These are phyloP conservation scores for Periconia sp. DNA, from an alignment of 2,329 filamentous ascomycete species.

Conservation along the genomic window DNA sequence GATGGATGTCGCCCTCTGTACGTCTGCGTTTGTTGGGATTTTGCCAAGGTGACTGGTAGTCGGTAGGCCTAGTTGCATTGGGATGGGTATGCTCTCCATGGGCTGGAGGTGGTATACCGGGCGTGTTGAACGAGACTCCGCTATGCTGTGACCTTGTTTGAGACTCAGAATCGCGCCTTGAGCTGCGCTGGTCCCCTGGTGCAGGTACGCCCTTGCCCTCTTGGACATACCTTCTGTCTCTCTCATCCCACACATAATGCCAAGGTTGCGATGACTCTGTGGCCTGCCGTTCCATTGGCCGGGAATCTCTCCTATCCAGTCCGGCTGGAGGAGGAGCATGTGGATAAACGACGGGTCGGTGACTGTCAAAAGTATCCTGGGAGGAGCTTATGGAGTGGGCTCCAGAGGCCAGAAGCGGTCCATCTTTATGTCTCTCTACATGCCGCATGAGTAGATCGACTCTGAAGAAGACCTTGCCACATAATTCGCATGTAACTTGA, in stretches of 20 bases:
- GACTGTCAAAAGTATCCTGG: neutral
- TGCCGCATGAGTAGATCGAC: slow-evolving; percentile 10
- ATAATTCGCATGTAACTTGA: slow-evolving; percentile 9
- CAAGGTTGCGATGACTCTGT: neutral
- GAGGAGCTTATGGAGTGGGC: neutral
- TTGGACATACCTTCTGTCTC: neutral
- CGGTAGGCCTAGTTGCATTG: neutral
- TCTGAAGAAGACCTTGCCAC: slow-evolving; percentile 10
- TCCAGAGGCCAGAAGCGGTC: slow-evolving; percentile 1
- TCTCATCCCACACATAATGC: neutral
- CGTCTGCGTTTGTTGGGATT: neutral
- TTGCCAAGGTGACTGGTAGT: neutral
- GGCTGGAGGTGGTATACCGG: neutral
- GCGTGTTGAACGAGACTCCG: neutral
- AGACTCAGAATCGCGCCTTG: neutral
- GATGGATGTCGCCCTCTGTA: neutral
- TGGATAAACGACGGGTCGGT: neutral
- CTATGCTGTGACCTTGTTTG: neutral
- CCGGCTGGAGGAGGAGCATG: neutral
- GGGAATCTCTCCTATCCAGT: neutral
- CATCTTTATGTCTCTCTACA: slow-evolving; percentile 9
- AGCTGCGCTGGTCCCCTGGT: neutral
- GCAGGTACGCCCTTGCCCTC: neutral
- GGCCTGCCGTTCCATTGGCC: neutral
- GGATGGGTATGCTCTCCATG: neutral